phyloP scores from a whole-genome alignment of 495 filamentous ascomycete species.

The Aspergillus avenaceus region DNA sequence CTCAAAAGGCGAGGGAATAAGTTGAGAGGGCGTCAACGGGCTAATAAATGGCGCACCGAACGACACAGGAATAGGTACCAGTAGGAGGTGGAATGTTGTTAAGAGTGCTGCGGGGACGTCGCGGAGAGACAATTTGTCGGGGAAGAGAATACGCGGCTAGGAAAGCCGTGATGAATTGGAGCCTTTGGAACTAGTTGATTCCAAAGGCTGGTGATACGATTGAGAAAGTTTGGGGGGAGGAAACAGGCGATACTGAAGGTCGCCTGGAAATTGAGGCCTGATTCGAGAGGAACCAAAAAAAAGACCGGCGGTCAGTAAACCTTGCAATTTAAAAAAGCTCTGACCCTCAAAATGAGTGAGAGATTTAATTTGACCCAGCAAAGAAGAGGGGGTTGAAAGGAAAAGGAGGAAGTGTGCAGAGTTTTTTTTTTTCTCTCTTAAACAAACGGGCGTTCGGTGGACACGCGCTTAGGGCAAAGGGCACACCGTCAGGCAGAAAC shows the following conservation, averaged over 20 bases:
- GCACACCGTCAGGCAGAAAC: slow-evolving; percentile 18
- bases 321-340: not conserved
- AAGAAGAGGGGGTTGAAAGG: slow-evolving; percentile 3
- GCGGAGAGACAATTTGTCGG: slow-evolving; percentile 74
- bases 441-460: slow-evolving; percentile 7
- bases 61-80: slow-evolving; percentile 56
- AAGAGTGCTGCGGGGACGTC: slow-evolving; percentile 58
- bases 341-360: slow-evolving; percentile 9
- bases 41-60: slow-evolving; percentile 48
- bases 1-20: slow-evolving; percentile 61
- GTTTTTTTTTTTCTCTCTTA: slow-evolving; percentile 19
- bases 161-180: slow-evolving; percentile 63
- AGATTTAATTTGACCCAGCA: slow-evolving; percentile 17
- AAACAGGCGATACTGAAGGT: slow-evolving; percentile 7
- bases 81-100: slow-evolving; percentile 70
- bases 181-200: slow-evolving; percentile 55
- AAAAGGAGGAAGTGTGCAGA: slow-evolving; percentile 19
- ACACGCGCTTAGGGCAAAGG: slow-evolving; percentile 25
- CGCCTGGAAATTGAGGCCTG: slow-evolving; percentile 3
- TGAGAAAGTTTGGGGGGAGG: slow-evolving; percentile 3
- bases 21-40: slow-evolving; percentile 50
- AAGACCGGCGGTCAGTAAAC: slow-evolving; percentile 14
- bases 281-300: slow-evolving; percentile 2
- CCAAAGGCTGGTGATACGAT: slow-evolving; percentile 53
- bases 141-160: slow-evolving; percentile 58